Evolutionary conservation across 257 asterid species (phyloP).

Genomic region (Lycium barbarum): DNA sequence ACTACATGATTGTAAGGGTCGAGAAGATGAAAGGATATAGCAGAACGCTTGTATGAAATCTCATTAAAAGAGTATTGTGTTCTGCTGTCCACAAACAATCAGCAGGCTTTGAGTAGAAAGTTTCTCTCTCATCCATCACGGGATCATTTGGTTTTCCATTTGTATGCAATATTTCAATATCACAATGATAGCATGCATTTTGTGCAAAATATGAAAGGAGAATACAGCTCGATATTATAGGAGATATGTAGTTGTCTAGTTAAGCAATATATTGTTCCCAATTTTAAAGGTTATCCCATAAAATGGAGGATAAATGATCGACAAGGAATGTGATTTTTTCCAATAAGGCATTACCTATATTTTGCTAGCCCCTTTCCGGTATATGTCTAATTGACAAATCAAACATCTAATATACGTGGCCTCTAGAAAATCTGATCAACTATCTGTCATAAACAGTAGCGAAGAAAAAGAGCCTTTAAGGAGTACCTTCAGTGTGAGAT

Average conservation of each 20-base stretch:
- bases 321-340: background rate
- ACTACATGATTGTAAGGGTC: background rate
- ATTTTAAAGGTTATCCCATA: no score
- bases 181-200: background rate
- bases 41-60: background rate
- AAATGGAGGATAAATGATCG: background rate
- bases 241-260: background rate
- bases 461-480: background rate
- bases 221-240: background rate
- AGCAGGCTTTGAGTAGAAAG: background rate
- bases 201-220: background rate
- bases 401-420: background rate
- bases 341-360: background rate
- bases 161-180: background rate
- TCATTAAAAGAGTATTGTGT: background rate
- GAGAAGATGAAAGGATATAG: background rate
- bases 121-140: background rate
- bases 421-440: background rate
- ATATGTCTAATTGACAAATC: background rate
- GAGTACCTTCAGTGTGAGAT: conserved; percentile 72
- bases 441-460: background rate
- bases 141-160: background rate
- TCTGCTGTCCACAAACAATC: background rate
- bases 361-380: background rate
- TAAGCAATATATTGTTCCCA: background rate